Conservation (phyloP, 2,329 filamentous ascomycete species). For the Intubia oerlemansii region DNA sequence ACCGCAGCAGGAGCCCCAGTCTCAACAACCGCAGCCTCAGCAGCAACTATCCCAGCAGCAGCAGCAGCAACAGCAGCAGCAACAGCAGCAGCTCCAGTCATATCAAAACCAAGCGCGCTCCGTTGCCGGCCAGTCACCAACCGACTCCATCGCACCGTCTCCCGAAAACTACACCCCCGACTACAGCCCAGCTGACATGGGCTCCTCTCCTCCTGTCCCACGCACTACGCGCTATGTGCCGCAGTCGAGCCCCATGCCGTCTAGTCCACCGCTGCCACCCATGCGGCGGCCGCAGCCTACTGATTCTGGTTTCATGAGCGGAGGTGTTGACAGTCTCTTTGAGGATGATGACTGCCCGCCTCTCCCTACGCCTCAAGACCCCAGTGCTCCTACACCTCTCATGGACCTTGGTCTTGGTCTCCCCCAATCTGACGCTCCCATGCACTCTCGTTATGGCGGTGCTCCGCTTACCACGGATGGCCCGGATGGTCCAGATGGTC, state of each 20-base stretch:
- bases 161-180: constrained; percentile 30
- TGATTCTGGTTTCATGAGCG: constrained; percentile 75
- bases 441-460: too few relatives aligned
- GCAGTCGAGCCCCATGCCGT: constrained; percentile 43
- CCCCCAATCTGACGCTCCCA: neutral
- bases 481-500: too few relatives aligned
- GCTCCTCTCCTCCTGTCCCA: constrained; percentile 74
- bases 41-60: too few relatives aligned
- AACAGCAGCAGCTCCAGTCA: too few relatives aligned
- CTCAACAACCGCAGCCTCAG: too few relatives aligned
- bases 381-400: constrained; percentile 1
- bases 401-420: constrained; percentile 2
- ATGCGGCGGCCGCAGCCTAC: constrained; percentile 33
- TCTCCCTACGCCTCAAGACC: constrained; percentile 2
- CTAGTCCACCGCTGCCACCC: constrained; percentile 56
- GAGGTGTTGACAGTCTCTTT: constrained; percentile 47
- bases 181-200: constrained; percentile 61
- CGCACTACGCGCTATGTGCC: constrained; percentile 30
- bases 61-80: too few relatives aligned
- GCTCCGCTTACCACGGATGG: too few relatives aligned
- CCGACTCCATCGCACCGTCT: constrained; percentile 28
- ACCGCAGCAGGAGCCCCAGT: too few relatives aligned
- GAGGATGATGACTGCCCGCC: constrained; percentile 30
- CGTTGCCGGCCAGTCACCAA: constrained; percentile 32
- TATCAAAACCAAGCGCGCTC: constrained; percentile 17